Evolutionary conservation across 2,329 filamentous ascomycete genomes (phyloP), one percentile per base, ranked within the genome.

Genomic region (Colletotrichum sp.): DNA sequence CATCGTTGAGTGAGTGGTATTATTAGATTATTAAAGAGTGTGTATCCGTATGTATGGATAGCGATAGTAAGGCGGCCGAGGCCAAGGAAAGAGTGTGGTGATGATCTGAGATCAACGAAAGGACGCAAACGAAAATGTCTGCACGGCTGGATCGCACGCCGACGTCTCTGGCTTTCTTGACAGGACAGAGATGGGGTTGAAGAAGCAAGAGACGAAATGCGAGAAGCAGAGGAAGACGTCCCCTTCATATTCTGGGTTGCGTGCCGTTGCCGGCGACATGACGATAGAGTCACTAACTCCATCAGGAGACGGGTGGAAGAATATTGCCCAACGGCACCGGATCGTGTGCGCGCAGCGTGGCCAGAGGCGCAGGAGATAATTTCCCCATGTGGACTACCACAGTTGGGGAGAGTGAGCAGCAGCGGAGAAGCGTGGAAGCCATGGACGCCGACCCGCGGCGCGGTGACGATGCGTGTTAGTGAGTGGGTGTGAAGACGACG

Each of bases 101-200:
- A 79, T 82, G 74, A 66, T 73, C 78, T 76, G 36, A 67, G 78
- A 81, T 83, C 78, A 86, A 85, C 71, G 84, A 86, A 84, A 78
- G 79, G 79, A 79, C 78, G 79, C 77, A 80, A 79, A 79, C 79
- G 38, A 66, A 77, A 67, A 78, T 26, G 78, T 78, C 69, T 77
- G 75, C 79, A 78, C 65, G 56, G 71, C 36, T 69, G 65, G 48
- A 30, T 64, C 15, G 52, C 76, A 66, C 55, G 68, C 75, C 75
- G 71, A 70, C 65, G 74, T 70, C 75, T 71, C 75, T 72, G 69
- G 65, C 43, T 73, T 64, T 74, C 48, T 78, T 77, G 71, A 65
- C 76, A 75, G 60, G 66, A 58, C 28, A 75, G 66, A 71, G 65
- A 66, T 56, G 67, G 55, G 38, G 56, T 69, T 64, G 16, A 61